Evolutionary conservation across 2,329 filamentous ascomycete genomes (phyloP).

Genomic region (Didymella arachidicola): DNA sequence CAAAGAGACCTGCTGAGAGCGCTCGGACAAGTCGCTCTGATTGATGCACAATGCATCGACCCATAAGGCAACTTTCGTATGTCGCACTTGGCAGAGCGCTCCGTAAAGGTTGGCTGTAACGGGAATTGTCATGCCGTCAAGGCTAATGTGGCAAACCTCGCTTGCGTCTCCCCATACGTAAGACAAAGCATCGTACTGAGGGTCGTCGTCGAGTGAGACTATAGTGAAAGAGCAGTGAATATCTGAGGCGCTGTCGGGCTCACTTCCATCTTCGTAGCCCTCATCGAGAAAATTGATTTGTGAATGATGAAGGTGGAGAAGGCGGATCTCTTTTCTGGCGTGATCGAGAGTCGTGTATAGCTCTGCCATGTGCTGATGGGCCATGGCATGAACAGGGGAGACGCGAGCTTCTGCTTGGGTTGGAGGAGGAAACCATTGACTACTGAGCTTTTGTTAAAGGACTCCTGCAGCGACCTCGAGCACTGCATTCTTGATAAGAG

Average conservation of each 20-base stretch:
- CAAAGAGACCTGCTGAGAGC: slow-evolving; percentile 26
- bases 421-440: not conserved
- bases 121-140: slow-evolving; percentile 8
- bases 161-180: slow-evolving; percentile 27
- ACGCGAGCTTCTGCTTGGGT: not conserved
- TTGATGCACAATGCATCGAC: slow-evolving; percentile 36
- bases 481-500: not conserved
- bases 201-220: not conserved
- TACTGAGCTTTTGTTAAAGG: not conserved
- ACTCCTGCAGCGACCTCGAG: not conserved
- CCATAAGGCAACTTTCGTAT: slow-evolving; percentile 18
- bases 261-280: not conserved
- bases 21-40: slow-evolving; percentile 23
- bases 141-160: slow-evolving; percentile 3
- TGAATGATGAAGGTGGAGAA: slow-evolving; percentile 7
- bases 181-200: slow-evolving; percentile 18
- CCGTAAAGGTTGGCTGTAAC: slow-evolving; percentile 27
- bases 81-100: slow-evolving; percentile 23
- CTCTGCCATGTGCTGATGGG: not conserved
- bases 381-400: not conserved
- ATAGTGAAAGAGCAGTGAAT: slow-evolving; percentile 4
- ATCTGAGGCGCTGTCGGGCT: too few relatives aligned
- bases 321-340: not conserved
- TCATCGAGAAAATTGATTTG: not conserved
- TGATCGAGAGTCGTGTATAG: slow-evolving; percentile 1